Base-by-base conservation (phyloP, 768 basidiomycete genomes). In the Boletus edulis region DNA sequence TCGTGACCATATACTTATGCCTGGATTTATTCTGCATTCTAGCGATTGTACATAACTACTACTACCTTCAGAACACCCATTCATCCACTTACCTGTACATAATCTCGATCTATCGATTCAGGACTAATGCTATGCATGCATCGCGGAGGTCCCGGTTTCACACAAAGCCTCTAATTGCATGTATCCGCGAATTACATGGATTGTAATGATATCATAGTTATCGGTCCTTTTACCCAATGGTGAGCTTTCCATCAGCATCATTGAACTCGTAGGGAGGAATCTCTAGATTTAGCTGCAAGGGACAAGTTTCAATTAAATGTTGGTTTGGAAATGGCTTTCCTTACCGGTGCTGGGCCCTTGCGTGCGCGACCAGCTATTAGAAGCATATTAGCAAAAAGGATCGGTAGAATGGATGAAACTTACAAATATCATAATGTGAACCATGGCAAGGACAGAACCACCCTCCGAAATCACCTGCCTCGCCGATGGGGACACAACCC, bases 391-490 rank as follows among this genome's bases (percentile, higher is more conserved):
- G 42, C 42, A 59, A 12, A 20, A 48, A 39, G 44, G 14, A 58
- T 31, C 2, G 20, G 10, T 24, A 13, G 27, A 17, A n/a, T n/a
- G 18, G 11, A 43, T 13, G 7, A 20, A 42, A 75, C 89, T 57
- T 64, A 91, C 89, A 96, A 56, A 97, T 97, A 74, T 98, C 94
- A 67, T 94, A 95, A 70, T 99, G 96, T 50, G 96, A 98, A 69
- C 96, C 97, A 73, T 98, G 96, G 80, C 96, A 98, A 49, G 95
- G 94, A 80, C 94, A 96, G 86, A 96, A 93, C 95, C 96, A 99
- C 74, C 96, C 96, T 76, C 95, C 96, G 70, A 80, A 98, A 74
- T 98, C 96, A 72, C 94, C 94, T 59, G 93, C 86, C 74, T 96
- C 94, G 62, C 96, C 96, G 69, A 99, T 97, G 57, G 96, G 96